Percentiles rank a stretch among this genome's conserved stretches.
Evolutionary conservation across 2,329 filamentous ascomycete genomes (phyloP).

Genomic region (Diplodia sapinea): DNA sequence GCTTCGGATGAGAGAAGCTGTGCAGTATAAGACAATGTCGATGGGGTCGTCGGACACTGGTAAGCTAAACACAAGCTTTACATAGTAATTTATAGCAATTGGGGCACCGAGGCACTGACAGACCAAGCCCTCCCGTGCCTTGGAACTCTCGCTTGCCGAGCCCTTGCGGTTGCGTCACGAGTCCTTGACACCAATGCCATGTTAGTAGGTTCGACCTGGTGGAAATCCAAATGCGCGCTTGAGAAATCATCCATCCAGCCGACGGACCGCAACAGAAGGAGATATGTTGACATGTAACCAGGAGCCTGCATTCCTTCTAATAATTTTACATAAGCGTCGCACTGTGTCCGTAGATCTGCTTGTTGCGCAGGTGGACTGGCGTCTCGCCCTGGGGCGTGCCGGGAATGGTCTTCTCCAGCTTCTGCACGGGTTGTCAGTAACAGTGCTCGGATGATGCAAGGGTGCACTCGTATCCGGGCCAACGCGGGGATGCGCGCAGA

Average conservation of each 20-base stretch:
- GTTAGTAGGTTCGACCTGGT: neutral
- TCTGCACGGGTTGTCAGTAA: constrained; percentile 42
- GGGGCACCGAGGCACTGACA: neutral
- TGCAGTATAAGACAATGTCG: neutral
- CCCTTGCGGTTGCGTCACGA: neutral
- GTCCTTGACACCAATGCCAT: neutral
- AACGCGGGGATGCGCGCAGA: neutral
- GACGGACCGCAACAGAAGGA: neutral
- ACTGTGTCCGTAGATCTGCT: constrained; percentile 47
- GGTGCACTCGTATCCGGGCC: constrained; percentile 3
- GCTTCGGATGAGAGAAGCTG: neutral
- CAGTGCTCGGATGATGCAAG: neutral
- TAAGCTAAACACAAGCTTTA: neutral
- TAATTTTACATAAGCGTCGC: constrained; percentile 29
- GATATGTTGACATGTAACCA: constrained; percentile 1
- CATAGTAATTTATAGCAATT: neutral
- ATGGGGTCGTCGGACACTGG: neutral
- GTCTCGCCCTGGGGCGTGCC: constrained; percentile 56
- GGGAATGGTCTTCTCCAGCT: constrained; percentile 60
- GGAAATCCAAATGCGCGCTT: neutral
- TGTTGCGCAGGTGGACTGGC: constrained; percentile 56
- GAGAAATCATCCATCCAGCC: neutral
- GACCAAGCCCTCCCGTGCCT: neutral
- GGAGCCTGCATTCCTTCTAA: constrained; percentile 23
- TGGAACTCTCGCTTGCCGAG: neutral